Conservation (phyloP, 768 basidiomycete genomes). For the Russula olivacea region DNA sequence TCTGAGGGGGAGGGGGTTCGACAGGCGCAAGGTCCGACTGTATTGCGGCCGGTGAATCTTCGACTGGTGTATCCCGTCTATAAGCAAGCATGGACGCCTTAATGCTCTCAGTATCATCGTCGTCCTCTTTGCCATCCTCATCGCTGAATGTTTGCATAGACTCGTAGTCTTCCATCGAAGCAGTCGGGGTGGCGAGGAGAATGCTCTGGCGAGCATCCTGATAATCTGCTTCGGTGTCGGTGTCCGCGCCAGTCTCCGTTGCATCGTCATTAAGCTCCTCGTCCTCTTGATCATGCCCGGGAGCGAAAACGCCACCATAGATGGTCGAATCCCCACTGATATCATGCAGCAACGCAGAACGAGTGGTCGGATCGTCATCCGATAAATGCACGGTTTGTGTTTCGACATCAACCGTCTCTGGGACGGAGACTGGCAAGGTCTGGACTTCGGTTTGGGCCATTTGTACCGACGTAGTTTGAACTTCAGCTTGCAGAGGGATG, state of each 20-base stretch:
- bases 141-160: constrained; percentile 40
- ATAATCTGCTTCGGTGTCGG: constrained; percentile 67
- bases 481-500: constrained; percentile 28
- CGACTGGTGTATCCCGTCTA: constrained; percentile 21
- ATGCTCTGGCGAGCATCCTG: constrained; percentile 69
- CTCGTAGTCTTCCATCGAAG: constrained; percentile 37
- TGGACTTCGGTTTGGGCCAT: constrained; percentile 35
- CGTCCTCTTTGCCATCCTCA: constrained; percentile 53
- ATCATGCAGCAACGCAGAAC: constrained; percentile 26
- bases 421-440: constrained; percentile 25
- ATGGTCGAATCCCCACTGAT: constrained; percentile 32
- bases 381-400: constrained; percentile 22
- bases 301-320: constrained; percentile 19
- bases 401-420: constrained; percentile 22
- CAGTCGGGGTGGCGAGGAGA: constrained; percentile 55
- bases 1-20: constrained; percentile 28
- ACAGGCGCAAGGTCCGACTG: constrained; percentile 17
- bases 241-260: constrained; percentile 62
- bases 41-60: constrained; percentile 8
- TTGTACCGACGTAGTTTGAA: constrained; percentile 35
- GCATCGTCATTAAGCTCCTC: constrained; percentile 35
- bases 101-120: constrained; percentile 63
- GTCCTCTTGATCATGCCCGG: constrained; percentile 36
- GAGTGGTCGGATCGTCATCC: constrained; percentile 19
- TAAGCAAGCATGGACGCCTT: constrained; percentile 49